Evolutionary conservation across 2,329 filamentous ascomycete genomes (phyloP).

Genomic region (Penicillium sp.): DNA sequence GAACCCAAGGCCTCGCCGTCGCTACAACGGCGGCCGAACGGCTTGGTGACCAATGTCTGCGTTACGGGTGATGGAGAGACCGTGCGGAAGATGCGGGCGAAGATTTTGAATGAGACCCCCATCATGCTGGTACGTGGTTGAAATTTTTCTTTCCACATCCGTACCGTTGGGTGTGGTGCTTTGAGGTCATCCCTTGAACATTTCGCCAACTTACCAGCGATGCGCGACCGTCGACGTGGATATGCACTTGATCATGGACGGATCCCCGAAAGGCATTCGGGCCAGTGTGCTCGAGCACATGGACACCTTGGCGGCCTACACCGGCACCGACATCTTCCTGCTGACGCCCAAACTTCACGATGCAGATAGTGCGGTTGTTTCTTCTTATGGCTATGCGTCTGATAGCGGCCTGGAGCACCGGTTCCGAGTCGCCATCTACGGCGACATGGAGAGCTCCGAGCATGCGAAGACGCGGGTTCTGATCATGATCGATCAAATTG

Average conservation of each 20-base stretch:
- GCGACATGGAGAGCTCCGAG: slow-evolving; percentile 89
- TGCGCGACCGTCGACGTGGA: slow-evolving; percentile 93
- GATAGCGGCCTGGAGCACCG: slow-evolving; percentile 80
- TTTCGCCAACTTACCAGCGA: slow-evolving; percentile 52
- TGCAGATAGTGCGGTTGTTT: slow-evolving; percentile 67
- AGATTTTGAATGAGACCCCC: slow-evolving; percentile 84
- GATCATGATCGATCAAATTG: slow-evolving; percentile 95
- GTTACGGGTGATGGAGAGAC: slow-evolving; percentile 81
- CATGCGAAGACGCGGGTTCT: slow-evolving; percentile 94
- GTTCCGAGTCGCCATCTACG: slow-evolving; percentile 89
- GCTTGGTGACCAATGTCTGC: slow-evolving; percentile 77
- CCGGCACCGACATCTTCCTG: slow-evolving; percentile 93
- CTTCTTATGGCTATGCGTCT: slow-evolving; percentile 69
- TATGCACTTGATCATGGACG: slow-evolving; percentile 80
- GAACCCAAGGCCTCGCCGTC: slow-evolving; percentile 63
- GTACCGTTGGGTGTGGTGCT: slow-evolving; percentile 6
- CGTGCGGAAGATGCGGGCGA: slow-evolving; percentile 83
- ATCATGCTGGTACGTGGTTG: slow-evolving; percentile 72
- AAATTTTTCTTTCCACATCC: slow-evolving; percentile 15
- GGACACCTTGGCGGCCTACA: slow-evolving; percentile 79
- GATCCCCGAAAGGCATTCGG: slow-evolving; percentile 61
- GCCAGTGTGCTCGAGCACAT: slow-evolving; percentile 75
- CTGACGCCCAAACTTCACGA: slow-evolving; percentile 81
- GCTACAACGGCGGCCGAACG: slow-evolving; percentile 47
- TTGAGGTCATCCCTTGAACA: slow-evolving; percentile 15